Evolutionary conservation across 345 rosid genomes (phyloP).

Genomic region (Eucalyptus paniculata): DNA sequence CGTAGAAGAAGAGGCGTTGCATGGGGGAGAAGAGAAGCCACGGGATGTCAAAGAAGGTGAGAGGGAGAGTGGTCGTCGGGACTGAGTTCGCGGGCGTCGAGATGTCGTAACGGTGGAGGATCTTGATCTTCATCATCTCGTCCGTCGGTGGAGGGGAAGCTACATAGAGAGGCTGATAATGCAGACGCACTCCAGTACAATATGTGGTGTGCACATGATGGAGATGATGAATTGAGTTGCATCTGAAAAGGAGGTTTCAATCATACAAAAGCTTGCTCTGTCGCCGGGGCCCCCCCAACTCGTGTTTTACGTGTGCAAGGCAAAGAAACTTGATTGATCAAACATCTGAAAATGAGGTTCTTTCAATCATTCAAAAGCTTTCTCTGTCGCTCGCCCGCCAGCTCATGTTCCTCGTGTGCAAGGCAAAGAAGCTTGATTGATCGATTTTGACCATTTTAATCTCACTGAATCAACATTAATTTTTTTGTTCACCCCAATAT

Average conservation of each 20-base stretch:
- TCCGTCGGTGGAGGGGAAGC: neutral
- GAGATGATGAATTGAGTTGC: neutral
- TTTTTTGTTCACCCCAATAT: too few species aligned
- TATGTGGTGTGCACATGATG: neutral
- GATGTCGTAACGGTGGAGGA: conserved; percentile 6
- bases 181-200: fast-evolving
- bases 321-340: too few species aligned
- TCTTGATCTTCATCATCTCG: neutral
- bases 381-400: too few species aligned
- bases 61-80: conserved; percentile 18
- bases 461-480: too few species aligned
- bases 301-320: fast-evolving
- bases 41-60: conserved; percentile 20
- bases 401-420: too few species aligned
- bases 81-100: conserved; percentile 16
- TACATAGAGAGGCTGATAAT: neutral
- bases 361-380: too few species aligned
- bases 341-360: too few species aligned
- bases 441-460: too few species aligned
- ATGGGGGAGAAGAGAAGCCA: conserved; percentile 6
- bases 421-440: too few species aligned
- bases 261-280: too few species aligned
- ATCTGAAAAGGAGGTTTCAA: too few species aligned
- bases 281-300: too few species aligned
- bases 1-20: conserved; percentile 18